Percentiles rank a stretch among this genome's conserved stretches.
These are phyloP conservation scores for Pseudogymnoascus sp. DNA, from an alignment of 2,329 filamentous ascomycete genomes.

Conservation along the genomic window DNA sequence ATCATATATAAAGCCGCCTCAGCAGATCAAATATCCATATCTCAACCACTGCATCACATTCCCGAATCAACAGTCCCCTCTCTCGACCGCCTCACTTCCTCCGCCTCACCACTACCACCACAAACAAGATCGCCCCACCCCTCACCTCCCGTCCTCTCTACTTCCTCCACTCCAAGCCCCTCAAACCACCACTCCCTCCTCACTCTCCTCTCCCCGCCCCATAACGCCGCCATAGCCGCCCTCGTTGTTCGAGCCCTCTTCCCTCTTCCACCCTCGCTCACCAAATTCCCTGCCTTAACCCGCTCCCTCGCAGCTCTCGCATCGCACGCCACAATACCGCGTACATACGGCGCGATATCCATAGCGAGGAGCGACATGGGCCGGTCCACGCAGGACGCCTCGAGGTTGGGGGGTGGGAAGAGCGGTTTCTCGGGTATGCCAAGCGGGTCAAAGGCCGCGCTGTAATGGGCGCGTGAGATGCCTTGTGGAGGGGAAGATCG, in stretches of 20 bases:
- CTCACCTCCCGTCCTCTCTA: background rate
- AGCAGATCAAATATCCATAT: background rate
- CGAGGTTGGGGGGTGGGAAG: conserved; percentile 37
- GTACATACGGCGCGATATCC: conserved; percentile 86
- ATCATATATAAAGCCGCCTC: background rate
- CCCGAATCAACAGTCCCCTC: background rate
- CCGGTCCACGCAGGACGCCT: conserved; percentile 71
- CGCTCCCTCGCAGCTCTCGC: conserved; percentile 62
- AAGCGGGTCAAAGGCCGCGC: conserved; percentile 54
- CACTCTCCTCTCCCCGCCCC: conserved; percentile 63
- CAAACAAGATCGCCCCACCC: background rate
- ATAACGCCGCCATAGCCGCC: conserved; percentile 67
- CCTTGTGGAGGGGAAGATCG: background rate
- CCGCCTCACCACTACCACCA: background rate
- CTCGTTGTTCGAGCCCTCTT: conserved; percentile 65
- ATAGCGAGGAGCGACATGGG: conserved; percentile 56
- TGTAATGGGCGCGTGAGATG: conserved; percentile 46
- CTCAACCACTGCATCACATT: background rate
- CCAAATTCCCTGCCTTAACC: conserved; percentile 51
- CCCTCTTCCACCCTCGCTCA: conserved; percentile 50
- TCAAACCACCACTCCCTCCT: conserved; percentile 68
- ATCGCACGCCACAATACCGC: conserved; percentile 74
- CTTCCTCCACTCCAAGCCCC: conserved; percentile 29
- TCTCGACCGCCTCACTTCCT: background rate
- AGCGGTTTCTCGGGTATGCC: conserved; percentile 42